Evolutionary conservation across 1,284 basidiomycete genomes (phyloP), one percentile per base, ranked within the genome.

Genomic region (Rhodotorula sp.): DNA sequence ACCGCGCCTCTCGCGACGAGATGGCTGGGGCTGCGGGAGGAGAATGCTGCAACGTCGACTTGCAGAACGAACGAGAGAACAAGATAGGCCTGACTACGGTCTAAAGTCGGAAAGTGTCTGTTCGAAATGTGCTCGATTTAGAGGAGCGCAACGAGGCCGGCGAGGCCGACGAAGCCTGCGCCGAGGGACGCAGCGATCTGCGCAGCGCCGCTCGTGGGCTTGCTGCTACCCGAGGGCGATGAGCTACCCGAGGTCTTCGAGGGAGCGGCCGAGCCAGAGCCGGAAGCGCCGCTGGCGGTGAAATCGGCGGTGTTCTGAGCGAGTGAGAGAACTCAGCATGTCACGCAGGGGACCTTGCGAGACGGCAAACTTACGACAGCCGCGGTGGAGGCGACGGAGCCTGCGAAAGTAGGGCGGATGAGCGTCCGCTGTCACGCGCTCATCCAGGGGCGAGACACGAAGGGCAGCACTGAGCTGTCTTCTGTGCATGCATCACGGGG

Each of bases 241-340:
- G 70, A 75, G 46, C 73, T 57, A 46, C 72, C 64, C 10, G 74
- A 64, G 53, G 72, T 59, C 2, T 70, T 61, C 24, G 61, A 58
- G 31, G 72, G 31, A 24, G 78, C 73, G 50, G 75, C 63, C 18
- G 71, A 59, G 13, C 40, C 40, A 44, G 40, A 44, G 40, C 40
- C 40, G 40, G 40, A 44, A 44, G 40, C 40, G 40, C 40, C 15
- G 40, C 40, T 44, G 28, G 62, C 68, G 57, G 66, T 26, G 60
- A 74, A 63, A n/a, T 72, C 73, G 18, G 72, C 74, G 37, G 74
- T 72, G 69, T 73, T 69, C 34, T 44, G 37, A 20, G 34, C 47
- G 30, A 11, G 16, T 18, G 28, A 31, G n/a, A n/a, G 34, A 9
- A 22, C 6, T 15, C 0, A 11, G 31, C 10, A 5, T 22, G 26